These are phyloP conservation scores for Truncatella angustata DNA, from an alignment of 2,329 filamentous ascomycete species.

Conservation along the genomic window DNA sequence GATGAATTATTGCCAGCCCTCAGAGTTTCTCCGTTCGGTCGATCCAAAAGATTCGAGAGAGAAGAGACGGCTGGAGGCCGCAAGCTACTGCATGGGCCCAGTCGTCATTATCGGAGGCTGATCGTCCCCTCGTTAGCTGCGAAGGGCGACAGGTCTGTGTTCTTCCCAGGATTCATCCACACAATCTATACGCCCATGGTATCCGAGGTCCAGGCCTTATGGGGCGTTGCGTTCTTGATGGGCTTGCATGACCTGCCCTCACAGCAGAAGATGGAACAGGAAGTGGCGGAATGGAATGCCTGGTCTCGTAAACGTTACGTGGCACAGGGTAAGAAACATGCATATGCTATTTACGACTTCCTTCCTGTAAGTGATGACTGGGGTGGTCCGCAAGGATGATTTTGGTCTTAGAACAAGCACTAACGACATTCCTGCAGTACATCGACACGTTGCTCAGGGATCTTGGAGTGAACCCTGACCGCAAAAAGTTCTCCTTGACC, in stretches of 20 bases:
- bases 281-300: constrained; percentile 28
- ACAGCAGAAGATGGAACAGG: constrained; percentile 24
- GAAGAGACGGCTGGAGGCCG: not conserved
- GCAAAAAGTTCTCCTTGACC: not conserved
- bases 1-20: constrained; percentile 9
- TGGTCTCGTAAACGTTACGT: constrained; percentile 33
- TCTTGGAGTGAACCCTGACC: not conserved
- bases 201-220: constrained; percentile 29
- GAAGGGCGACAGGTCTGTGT: constrained; percentile 28
- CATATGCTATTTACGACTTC: constrained; percentile 31
- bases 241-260: constrained; percentile 22
- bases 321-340: constrained; percentile 25
- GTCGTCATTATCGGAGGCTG: constrained; percentile 8
- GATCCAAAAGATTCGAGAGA: not conserved
- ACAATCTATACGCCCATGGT: constrained; percentile 25
- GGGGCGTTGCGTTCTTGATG: constrained; percentile 27
- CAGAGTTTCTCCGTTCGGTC: constrained; percentile 6
- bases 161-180: constrained; percentile 31
- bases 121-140: constrained; percentile 26
- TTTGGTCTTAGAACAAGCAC: too few relatives aligned
- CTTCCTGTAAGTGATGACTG: constrained; percentile 24
- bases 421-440: too few relatives aligned
- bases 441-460: constrained; percentile 1
- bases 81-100: not conserved
- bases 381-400: too few relatives aligned